Conservation (phyloP, 2,329 filamentous ascomycete genomes). For the Pezicula neosporulosa region DNA sequence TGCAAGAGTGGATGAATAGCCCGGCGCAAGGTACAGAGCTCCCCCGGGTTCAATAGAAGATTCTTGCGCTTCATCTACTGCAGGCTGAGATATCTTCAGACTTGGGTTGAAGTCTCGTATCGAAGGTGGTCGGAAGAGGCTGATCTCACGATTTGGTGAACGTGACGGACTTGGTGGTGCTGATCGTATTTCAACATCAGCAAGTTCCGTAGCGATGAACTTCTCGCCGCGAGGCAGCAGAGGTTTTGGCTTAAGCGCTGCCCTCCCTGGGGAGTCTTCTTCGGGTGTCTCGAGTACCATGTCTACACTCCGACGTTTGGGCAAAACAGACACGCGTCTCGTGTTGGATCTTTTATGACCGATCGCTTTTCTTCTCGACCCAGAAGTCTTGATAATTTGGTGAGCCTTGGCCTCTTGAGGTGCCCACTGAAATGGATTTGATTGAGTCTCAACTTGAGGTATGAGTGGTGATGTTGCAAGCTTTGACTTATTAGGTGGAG, state of each 20-base stretch:
- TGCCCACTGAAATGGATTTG: slow-evolving; percentile 24
- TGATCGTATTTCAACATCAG: neutral
- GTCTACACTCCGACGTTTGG: slow-evolving; percentile 17
- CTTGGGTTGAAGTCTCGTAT: slow-evolving; percentile 17
- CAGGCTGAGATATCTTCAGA: slow-evolving; percentile 5
- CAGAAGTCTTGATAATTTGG: neutral
- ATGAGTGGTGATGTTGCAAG: neutral
- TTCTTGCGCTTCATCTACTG: too few relatives aligned
- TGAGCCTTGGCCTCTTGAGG: slow-evolving; percentile 18
- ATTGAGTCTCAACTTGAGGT: neutral
- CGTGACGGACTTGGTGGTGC: slow-evolving; percentile 9
- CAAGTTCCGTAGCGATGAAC: too few relatives aligned
- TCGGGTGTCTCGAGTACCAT: slow-evolving; percentile 21
- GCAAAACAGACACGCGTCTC: slow-evolving; percentile 20
- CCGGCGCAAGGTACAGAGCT: neutral
- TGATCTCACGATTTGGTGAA: slow-evolving; percentile 4
- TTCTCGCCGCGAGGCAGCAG: neutral
- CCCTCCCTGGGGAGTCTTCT: slow-evolving; percentile 10
- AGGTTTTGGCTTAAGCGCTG: slow-evolving; percentile 5
- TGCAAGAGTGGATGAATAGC: slow-evolving; percentile 17
- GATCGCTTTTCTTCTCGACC: slow-evolving; percentile 8
- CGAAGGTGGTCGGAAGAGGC: slow-evolving; percentile 15
- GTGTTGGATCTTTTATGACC: slow-evolving; percentile 23
- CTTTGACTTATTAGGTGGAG: slow-evolving; percentile 2
- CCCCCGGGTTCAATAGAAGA: neutral